Percentiles rank a stretch among this genome's conserved stretches.
Evolutionary conservation across 2,329 filamentous ascomycete genomes (phyloP).

Genomic region (Dryadomyces quercus-mongolicae): DNA sequence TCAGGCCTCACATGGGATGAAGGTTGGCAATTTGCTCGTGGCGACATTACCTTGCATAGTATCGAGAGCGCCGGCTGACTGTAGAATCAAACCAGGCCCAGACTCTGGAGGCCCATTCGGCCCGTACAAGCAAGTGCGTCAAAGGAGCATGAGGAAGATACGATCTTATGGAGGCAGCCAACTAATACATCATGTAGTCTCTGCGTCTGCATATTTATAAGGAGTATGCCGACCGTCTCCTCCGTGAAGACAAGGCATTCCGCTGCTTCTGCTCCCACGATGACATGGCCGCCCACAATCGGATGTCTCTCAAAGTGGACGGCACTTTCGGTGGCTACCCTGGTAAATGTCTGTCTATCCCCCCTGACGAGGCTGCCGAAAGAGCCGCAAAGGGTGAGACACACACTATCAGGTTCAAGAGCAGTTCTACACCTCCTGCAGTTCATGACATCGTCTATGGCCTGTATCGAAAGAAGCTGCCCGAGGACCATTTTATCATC

Average conservation of each 20-base stretch:
- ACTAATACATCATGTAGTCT: constrained; percentile 40
- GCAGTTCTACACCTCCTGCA: constrained; percentile 45
- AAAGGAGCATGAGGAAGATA: not conserved
- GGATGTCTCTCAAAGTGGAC: constrained; percentile 46
- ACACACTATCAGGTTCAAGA: constrained; percentile 67
- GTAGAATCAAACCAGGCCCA: constrained; percentile 43
- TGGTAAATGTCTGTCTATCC: constrained; percentile 58
- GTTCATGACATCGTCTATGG: constrained; percentile 77
- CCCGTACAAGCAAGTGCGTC: constrained; percentile 67
- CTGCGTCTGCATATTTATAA: constrained; percentile 65
- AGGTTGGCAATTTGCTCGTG: constrained; percentile 31
- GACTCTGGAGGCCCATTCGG: constrained; percentile 69
- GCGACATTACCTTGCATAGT: too few relatives aligned
- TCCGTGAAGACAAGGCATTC: constrained; percentile 67
- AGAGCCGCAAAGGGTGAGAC: constrained; percentile 56
- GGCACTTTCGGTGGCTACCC: constrained; percentile 30
- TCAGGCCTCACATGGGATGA: constrained; percentile 89
- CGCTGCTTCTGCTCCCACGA: constrained; percentile 81
- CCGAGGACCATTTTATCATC: constrained; percentile 73
- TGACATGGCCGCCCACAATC: constrained; percentile 55
- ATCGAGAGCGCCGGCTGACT: too few relatives aligned
- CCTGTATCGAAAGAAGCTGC: constrained; percentile 39
- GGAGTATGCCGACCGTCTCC: constrained; percentile 54
- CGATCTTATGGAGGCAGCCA: too few relatives aligned
- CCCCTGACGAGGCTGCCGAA: constrained; percentile 54